Conservation (phyloP, 345 rosid genomes). For the Erucastrum elatum region DNA sequence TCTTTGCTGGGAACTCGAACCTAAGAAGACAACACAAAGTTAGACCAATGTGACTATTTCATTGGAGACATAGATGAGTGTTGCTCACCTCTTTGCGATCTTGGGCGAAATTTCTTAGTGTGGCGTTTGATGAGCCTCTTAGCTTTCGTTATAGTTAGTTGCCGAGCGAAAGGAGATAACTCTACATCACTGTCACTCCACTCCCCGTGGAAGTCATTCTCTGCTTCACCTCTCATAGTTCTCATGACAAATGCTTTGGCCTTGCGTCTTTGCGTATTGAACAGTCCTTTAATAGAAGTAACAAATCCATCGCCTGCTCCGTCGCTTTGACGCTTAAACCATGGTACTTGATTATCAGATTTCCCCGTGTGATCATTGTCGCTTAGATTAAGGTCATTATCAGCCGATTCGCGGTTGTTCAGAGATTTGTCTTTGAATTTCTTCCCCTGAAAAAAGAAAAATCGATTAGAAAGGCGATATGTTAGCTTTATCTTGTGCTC, state of each 20-base stretch:
- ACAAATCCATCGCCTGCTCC: constrained; percentile 99
- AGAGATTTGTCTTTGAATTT: constrained; percentile 87
- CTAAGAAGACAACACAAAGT: constrained; percentile 41
- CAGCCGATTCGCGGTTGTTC: constrained; percentile 63
- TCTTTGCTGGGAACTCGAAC: constrained; percentile 70
- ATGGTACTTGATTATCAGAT: constrained; percentile 64
- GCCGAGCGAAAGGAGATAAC: constrained; percentile 81
- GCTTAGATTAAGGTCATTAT: constrained; percentile 71
- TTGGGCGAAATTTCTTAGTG: constrained; percentile 82
- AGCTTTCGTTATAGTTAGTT: constrained; percentile 89
- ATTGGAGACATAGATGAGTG: too few species aligned
- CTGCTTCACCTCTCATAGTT: constrained; percentile 96
- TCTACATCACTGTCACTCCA: constrained; percentile 96
- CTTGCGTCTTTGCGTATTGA: constrained; percentile 87
- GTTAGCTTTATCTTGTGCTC: not conserved
- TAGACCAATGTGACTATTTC: too few species aligned
- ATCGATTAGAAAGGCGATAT: not conserved
- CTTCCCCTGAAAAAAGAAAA: constrained; percentile 65
- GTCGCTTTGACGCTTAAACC: constrained; percentile 77
- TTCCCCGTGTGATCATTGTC: constrained; percentile 74
- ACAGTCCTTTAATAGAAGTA: constrained; percentile 85
- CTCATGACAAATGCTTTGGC: constrained; percentile 90
- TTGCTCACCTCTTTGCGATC: constrained; percentile 71
- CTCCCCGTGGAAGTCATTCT: constrained; percentile 78
- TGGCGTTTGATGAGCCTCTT: constrained; percentile 81